Evolutionary conservation across 176 grass and related monocot species (phyloP).

Genomic region (Ensete glaucum): DNA sequence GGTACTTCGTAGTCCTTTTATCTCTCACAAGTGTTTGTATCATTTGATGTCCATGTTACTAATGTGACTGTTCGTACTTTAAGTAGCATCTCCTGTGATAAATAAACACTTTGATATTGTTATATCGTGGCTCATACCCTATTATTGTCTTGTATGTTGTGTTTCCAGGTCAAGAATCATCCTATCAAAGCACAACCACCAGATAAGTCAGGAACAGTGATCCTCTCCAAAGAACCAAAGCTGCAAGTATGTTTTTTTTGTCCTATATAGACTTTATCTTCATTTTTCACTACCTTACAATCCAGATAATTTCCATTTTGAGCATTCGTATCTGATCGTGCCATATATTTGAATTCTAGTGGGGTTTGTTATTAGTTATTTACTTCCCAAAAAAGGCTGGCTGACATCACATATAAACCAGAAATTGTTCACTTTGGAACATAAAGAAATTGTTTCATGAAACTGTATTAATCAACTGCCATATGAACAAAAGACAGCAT

Average conservation of each 20-base stretch:
- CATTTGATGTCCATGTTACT: background rate
- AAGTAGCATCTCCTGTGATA: background rate
- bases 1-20: slow-evolving; percentile 35
- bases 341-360: too few relatives aligned
- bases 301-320: too few relatives aligned
- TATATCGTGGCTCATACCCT: background rate
- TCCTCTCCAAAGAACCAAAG: slow-evolving; percentile 61
- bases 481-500: too few relatives aligned
- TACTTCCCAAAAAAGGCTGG: too few relatives aligned
- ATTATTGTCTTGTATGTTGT: background rate
- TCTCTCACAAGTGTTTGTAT: background rate
- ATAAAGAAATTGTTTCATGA: background rate
- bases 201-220: slow-evolving; percentile 49
- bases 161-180: slow-evolving; percentile 74
- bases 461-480: too few relatives aligned
- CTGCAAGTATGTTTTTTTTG: slow-evolving; percentile 42
- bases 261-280: too few relatives aligned
- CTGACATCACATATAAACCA: too few relatives aligned
- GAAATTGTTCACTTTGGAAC: background rate
- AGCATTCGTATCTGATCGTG: too few relatives aligned
- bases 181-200: slow-evolving; percentile 67
- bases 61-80: background rate
- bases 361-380: too few relatives aligned
- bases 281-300: too few relatives aligned
- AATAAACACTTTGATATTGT: background rate